Evolutionary conservation across 2,329 filamentous ascomycete species (phyloP).

Genomic region (Westerdykella aurantiaca): DNA sequence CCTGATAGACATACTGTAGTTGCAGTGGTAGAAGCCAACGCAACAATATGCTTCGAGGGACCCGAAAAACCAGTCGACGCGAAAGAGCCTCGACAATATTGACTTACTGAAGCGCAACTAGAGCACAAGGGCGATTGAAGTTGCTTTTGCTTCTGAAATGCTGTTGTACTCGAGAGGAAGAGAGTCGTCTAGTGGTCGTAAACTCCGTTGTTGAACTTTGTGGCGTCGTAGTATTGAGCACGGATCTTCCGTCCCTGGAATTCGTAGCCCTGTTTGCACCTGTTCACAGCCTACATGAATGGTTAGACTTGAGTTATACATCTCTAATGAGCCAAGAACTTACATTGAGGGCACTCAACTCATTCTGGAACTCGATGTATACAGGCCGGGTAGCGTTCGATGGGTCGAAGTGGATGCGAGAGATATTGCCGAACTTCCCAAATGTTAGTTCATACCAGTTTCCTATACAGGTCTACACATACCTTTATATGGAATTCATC

Average conservation of each 20-base stretch:
- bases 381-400: conserved; percentile 59
- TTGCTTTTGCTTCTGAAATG: neutral
- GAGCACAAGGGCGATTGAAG: neutral
- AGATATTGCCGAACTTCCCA: conserved; percentile 70
- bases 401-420: conserved; percentile 64
- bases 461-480: conserved; percentile 11
- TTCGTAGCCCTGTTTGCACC: conserved; percentile 82
- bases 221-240: conserved; percentile 75
- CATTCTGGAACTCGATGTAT: conserved; percentile 88
- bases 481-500: conserved; percentile 84
- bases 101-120: too few relatives aligned
- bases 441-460: neutral
- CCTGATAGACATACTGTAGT: neutral
- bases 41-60: neutral
- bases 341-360: conserved; percentile 77
- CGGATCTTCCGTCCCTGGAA: conserved; percentile 83
- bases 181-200: conserved; percentile 13
- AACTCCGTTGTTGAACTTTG: conserved; percentile 64
- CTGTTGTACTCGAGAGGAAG: neutral
- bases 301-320: conserved; percentile 6
- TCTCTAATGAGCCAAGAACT: conserved; percentile 32
- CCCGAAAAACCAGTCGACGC: too few relatives aligned
- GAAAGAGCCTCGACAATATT: too few relatives aligned
- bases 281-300: conserved; percentile 70
- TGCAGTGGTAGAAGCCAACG: neutral